Evolutionary conservation across 108 stramenopile genomes (phyloP), one percentile per base, ranked within the genome.

Genomic region (Parietichytrium sp.): DNA sequence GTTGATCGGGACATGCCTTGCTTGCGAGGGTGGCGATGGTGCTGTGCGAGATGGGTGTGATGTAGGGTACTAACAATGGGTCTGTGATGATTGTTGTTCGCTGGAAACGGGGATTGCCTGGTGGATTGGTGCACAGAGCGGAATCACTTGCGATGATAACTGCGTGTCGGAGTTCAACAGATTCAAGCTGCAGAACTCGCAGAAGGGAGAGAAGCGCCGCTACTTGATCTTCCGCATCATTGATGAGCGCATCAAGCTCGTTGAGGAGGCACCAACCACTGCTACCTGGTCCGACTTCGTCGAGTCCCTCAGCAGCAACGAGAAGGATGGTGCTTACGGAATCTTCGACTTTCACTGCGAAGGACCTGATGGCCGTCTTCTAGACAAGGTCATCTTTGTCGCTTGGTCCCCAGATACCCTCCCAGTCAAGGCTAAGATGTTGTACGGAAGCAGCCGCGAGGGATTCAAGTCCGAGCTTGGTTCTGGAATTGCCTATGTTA

Each of bases 141-240:
- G 61, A 33, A 72, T 72, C 61, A 36, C 33, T 13, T 31, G 29
- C 33, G 61, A 72, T 33, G 61, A 72, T n/a, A 2, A 27, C 1
- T 72, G 61, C 42, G 61, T 72, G 1, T 45, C 61, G 61, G 61
- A 72, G 61, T 72, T 72, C 61, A 72, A 72, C 61, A 72, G 25
- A n/a, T 72, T 72, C 20, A 72, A 72, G 61, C 61, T 72, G 38
- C 61, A 72, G 61, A 72, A 72, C 61, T 45, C 38, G 38, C 61
- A 72, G 20, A 72, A 72, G 61, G 61, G 25, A 33, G 15, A 16
- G 61, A 72, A 72, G 61, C 61, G 61, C 61, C 61, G 61, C 61
- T 72, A 72, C 61, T 42, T 72, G 10, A 38, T 72, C 61, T 72
- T 72, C 61, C 61, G 61, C 61, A 72, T 72, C 20, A 23, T 45